phyloP scores from a whole-genome alignment of 1,284 basidiomycete genomes.

The Ustilago crameri region DNA sequence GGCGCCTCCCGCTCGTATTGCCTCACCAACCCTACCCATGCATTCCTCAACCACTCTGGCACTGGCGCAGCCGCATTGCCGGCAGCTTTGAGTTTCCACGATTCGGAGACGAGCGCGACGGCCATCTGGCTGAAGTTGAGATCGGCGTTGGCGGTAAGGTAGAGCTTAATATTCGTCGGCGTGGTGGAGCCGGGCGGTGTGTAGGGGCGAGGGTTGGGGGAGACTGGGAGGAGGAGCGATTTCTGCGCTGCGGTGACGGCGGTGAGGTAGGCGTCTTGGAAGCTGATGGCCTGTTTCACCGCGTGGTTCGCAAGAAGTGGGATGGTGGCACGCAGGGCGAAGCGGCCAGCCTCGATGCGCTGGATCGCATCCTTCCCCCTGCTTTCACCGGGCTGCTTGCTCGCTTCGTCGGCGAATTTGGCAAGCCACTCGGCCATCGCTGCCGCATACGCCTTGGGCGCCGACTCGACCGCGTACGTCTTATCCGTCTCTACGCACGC shows the following conservation, averaged over 20 bases:
- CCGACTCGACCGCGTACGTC: constrained; percentile 35
- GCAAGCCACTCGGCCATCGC: constrained; percentile 60
- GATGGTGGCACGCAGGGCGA: constrained; percentile 51
- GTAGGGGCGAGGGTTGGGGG: constrained; percentile 65
- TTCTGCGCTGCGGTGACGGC: constrained; percentile 40
- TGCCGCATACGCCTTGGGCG: constrained; percentile 46
- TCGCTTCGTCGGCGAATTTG: constrained; percentile 29
- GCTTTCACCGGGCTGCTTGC: constrained; percentile 39
- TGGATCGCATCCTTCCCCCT: constrained; percentile 34
- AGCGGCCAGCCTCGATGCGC: constrained; percentile 54
- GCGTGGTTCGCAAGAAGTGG: constrained; percentile 47
- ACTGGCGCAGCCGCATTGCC: background rate
- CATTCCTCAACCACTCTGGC: constrained; percentile 41
- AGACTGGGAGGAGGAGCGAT: constrained; percentile 59
- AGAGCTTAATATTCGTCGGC: constrained; percentile 42
- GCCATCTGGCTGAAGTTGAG: constrained; percentile 65
- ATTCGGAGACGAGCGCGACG: constrained; percentile 53
- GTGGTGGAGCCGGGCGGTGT: constrained; percentile 44
- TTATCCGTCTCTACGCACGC: constrained; percentile 31
- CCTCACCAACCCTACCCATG: constrained; percentile 43
- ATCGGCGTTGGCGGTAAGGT: constrained; percentile 60
- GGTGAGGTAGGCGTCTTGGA: constrained; percentile 52
- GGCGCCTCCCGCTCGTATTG: constrained; percentile 56
- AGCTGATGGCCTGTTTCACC: constrained; percentile 23
- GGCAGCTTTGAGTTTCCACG: constrained; percentile 6